A percentile compares a stretch with the other conserved stretches of the same genome.
Conservation (phyloP, 2,329 filamentous ascomycete species). For the Xylaria hypoxylon region DNA sequence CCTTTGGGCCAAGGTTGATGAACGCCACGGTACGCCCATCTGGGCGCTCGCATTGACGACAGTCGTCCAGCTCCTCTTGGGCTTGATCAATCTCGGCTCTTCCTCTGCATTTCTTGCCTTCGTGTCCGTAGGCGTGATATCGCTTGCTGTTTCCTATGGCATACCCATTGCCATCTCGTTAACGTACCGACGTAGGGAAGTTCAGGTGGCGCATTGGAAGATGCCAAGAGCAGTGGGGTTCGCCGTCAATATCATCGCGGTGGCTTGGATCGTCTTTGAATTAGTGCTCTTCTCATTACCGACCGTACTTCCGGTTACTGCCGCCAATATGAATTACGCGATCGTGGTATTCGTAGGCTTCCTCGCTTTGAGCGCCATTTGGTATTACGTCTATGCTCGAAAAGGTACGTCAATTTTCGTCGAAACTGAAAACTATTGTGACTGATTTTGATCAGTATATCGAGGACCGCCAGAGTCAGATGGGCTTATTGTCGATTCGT, state of each 20-base stretch:
- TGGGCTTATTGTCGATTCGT: constrained; percentile 43
- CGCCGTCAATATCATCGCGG: constrained; percentile 58
- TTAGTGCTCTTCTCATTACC: constrained; percentile 62
- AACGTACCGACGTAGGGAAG: constrained; percentile 58
- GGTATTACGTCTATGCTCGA: constrained; percentile 63
- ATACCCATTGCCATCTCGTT: constrained; percentile 67
- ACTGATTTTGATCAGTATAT: constrained; percentile 43
- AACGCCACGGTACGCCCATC: constrained; percentile 64
- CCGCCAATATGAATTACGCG: constrained; percentile 61
- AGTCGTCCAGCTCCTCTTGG: constrained; percentile 64
- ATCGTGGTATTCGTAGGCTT: constrained; percentile 64
- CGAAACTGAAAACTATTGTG: not conserved
- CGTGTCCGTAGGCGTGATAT: constrained; percentile 65
- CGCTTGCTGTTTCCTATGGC: constrained; percentile 65
- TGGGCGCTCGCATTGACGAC: constrained; percentile 68
- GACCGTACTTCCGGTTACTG: constrained; percentile 49
- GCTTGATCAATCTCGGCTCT: constrained; percentile 68
- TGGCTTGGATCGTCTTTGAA: constrained; percentile 65
- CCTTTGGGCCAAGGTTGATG: constrained; percentile 64
- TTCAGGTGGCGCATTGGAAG: constrained; percentile 61
- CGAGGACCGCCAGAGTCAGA: constrained; percentile 49
- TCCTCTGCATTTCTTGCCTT: constrained; percentile 69
- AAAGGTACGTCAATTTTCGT: constrained; percentile 56
- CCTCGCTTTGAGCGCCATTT: constrained; percentile 53
- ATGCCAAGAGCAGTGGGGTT: constrained; percentile 58